Percentiles rank a stretch among this genome's conserved stretches.
Conservation (phyloP, 257 asterid genomes). For the Thymus quinquecostatus region DNA sequence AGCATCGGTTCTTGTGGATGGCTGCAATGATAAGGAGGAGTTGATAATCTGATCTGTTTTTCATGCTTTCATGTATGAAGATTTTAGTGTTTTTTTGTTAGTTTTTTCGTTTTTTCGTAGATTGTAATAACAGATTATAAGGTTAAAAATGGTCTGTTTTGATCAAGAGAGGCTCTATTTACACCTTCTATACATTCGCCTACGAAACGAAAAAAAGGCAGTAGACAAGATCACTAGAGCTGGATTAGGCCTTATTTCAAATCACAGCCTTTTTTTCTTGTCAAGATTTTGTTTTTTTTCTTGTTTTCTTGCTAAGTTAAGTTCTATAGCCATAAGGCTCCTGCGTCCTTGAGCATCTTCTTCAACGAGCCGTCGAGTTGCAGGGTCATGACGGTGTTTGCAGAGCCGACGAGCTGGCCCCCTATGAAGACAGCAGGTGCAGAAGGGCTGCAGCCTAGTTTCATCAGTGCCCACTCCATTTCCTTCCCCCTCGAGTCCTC, state of each 20-base stretch:
- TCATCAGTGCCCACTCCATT: slow-evolving; percentile 60
- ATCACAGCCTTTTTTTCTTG: not conserved
- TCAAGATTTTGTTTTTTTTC: too few species aligned
- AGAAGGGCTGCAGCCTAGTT: slow-evolving; percentile 69
- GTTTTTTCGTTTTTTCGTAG: not conserved
- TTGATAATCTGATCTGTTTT: not conserved
- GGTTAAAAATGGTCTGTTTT: not conserved
- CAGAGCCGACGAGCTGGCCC: slow-evolving; percentile 66
- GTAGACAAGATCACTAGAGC: not conserved
- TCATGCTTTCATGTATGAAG: not conserved
- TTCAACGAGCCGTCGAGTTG: slow-evolving; percentile 73
- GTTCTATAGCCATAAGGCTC: slow-evolving; percentile 77
- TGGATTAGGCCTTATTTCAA: not conserved
- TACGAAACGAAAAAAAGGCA: not conserved
- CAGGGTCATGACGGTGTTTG: slow-evolving; percentile 66
- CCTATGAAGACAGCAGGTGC: slow-evolving; percentile 79
- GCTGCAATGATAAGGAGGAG: not conserved
- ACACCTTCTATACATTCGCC: not conserved
- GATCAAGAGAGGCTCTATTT: slow-evolving; percentile 10
- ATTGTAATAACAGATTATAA: not conserved
- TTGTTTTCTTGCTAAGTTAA: not conserved
- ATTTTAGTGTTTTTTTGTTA: too few species aligned
- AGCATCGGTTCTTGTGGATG: too few species aligned
- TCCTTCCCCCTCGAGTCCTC: slow-evolving; percentile 60
- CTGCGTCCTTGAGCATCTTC: slow-evolving; percentile 78